These are phyloP conservation scores for Tricholoma furcatifolium DNA, from an alignment of 768 basidiomycete species.

Conservation along the genomic window DNA sequence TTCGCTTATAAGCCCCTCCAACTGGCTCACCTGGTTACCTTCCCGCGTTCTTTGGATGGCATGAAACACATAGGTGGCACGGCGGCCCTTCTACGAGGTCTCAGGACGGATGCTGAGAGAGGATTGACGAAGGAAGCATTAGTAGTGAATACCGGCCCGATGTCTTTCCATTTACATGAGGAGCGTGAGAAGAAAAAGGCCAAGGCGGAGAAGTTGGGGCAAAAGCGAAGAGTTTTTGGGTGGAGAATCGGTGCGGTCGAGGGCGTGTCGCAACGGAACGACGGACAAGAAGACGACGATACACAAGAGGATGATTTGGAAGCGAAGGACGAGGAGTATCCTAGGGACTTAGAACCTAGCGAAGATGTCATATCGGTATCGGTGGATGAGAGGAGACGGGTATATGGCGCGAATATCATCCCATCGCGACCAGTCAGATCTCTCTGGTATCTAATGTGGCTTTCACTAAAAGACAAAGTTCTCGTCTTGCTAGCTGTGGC, in stretches of 20 bases:
- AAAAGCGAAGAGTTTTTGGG: constrained; percentile 18
- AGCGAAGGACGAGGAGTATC: constrained; percentile 33
- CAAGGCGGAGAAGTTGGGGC: constrained; percentile 17
- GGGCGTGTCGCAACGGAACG: constrained; percentile 26
- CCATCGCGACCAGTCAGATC: constrained; percentile 70
- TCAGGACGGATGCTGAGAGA: constrained; percentile 61
- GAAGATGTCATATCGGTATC: constrained; percentile 35
- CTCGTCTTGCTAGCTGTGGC: constrained; percentile 88
- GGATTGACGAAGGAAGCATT: constrained; percentile 39
- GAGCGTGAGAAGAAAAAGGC: constrained; percentile 13
- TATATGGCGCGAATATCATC: constrained; percentile 77
- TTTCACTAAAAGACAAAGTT: constrained; percentile 88
- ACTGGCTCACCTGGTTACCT: constrained; percentile 87
- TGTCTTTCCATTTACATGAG: constrained; percentile 13
- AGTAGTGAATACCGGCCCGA: constrained; percentile 9
- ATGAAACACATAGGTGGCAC: constrained; percentile 74
- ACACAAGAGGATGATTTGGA: constrained; percentile 23
- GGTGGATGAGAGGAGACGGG: constrained; percentile 56
- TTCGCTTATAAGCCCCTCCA: constrained; percentile 72
- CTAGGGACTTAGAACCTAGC: constrained; percentile 28
- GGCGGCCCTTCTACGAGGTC: constrained; percentile 60
- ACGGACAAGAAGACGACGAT: constrained; percentile 17
- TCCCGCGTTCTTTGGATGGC: constrained; percentile 65
- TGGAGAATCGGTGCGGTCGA: constrained; percentile 19
- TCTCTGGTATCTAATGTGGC: constrained; percentile 77